These are phyloP conservation scores for Peniophora sp. DNA, from an alignment of 1,284 basidiomycete species.

Conservation along the genomic window DNA sequence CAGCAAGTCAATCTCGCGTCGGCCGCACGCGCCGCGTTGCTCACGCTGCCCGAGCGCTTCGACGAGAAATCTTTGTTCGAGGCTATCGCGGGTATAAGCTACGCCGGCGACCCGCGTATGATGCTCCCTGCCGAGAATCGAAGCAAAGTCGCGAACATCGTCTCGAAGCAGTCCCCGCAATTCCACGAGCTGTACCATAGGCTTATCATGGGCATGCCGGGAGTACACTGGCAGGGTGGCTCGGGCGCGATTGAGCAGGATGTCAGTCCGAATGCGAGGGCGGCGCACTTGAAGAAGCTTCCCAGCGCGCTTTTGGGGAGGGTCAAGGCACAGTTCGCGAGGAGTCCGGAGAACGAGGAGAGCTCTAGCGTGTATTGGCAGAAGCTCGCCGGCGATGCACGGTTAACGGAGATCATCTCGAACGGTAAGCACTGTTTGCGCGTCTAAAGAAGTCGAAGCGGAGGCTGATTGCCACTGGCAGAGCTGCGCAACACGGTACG, in stretches of 20 bases:
- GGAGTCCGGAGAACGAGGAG: conserved; percentile 25
- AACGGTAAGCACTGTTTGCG: conserved; percentile 41
- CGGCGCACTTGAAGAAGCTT: conserved; percentile 68
- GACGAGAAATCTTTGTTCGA: conserved; percentile 81
- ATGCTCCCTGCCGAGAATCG: conserved; percentile 90
- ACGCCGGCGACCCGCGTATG: conserved; percentile 93
- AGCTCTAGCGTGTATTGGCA: conserved; percentile 76
- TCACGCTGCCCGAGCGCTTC: conserved; percentile 55
- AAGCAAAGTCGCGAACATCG: conserved; percentile 91
- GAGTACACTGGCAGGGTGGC: conserved; percentile 59
- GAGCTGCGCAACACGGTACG: conserved; percentile 76
- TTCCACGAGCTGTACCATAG: conserved; percentile 86
- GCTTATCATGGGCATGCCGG: conserved; percentile 68
- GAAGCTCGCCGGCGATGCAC: conserved; percentile 56
- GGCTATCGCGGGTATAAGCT: conserved; percentile 81
- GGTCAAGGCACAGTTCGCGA: conserved; percentile 47
- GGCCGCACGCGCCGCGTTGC: conserved; percentile 76
- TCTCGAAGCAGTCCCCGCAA: conserved; percentile 71
- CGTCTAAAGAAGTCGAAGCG: conserved; percentile 1
- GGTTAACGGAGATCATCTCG: conserved; percentile 47
- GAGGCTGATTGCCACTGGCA: conserved; percentile 18
- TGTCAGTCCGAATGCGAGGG: conserved; percentile 51
- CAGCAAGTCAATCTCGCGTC: conserved; percentile 91
- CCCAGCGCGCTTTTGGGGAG: conserved; percentile 58
- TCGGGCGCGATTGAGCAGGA: conserved; percentile 63